A percentile compares a stretch with the other conserved stretches of the same genome.
Conservation (phyloP, 768 basidiomycete genomes). For the Tephrocybe sp. region DNA sequence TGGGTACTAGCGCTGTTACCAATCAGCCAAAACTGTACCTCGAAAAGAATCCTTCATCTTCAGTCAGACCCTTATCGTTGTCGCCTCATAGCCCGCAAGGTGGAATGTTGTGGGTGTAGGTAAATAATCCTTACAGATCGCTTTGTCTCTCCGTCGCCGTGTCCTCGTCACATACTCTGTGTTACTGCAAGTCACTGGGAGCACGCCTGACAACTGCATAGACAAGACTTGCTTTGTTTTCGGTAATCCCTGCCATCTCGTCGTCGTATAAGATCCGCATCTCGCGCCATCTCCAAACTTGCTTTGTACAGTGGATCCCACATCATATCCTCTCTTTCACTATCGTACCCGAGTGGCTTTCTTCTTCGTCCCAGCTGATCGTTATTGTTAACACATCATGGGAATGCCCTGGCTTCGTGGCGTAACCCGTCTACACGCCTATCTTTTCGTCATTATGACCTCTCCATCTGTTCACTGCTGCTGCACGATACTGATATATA, state of each 20-base stretch:
- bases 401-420: neutral
- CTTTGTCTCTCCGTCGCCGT: conserved; percentile 9
- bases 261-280: too few species aligned
- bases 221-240: too few species aligned
- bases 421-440: neutral
- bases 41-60: neutral
- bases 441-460: neutral
- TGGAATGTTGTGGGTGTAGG: conserved; percentile 99
- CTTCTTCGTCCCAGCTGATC: neutral
- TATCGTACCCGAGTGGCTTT: neutral
- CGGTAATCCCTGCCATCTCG: too few species aligned
- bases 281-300: too few species aligned
- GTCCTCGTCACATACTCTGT: neutral
- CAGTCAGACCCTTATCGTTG: conserved; percentile 7
- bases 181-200: neutral
- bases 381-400: too few species aligned
- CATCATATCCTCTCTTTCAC: conserved; percentile 1
- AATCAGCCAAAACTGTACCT: too few species aligned
- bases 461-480: neutral
- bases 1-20: too few species aligned
- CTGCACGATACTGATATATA: neutral
- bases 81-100: conserved; percentile 70
- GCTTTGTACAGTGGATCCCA: conserved; percentile 13
- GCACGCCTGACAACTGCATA: neutral
- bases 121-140: conserved; percentile 29